phyloP scores from a whole-genome alignment of 2,329 filamentous ascomycete species.

The Endothia cerciana region DNA sequence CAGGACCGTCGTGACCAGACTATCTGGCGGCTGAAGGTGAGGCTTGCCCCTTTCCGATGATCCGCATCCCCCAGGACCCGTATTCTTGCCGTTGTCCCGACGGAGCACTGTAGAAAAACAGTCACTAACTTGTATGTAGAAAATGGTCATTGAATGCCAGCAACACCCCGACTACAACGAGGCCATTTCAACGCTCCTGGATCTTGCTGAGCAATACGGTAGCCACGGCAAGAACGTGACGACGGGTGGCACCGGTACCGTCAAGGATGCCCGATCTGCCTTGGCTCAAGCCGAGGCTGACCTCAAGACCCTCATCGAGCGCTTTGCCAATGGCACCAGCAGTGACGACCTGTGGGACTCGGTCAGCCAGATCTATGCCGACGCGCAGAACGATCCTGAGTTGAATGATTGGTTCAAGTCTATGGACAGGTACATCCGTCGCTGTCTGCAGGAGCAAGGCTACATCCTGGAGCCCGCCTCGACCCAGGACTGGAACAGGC shows the following conservation, averaged over 20 bases:
- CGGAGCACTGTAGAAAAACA: not conserved
- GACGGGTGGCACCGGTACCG: constrained; percentile 66
- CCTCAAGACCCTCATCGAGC: constrained; percentile 85
- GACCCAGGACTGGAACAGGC: constrained; percentile 77
- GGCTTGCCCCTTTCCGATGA: not conserved
- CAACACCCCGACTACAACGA: constrained; percentile 91
- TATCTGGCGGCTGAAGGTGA: constrained; percentile 76
- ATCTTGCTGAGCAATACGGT: constrained; percentile 82
- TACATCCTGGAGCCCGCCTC: constrained; percentile 85
- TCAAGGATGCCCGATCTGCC: constrained; percentile 72
- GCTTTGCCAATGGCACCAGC: constrained; percentile 94
- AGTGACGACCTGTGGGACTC: constrained; percentile 83
- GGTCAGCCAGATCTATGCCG: constrained; percentile 82
- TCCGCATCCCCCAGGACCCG: not conserved
- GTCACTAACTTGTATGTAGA: constrained; percentile 45
- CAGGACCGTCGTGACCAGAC: constrained; percentile 90
- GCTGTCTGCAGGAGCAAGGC: constrained; percentile 84
- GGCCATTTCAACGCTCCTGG: constrained; percentile 86
- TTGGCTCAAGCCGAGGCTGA: constrained; percentile 77
- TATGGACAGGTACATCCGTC: constrained; percentile 77
- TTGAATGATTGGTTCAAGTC: constrained; percentile 88
- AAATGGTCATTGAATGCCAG: constrained; percentile 97
- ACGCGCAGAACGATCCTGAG: constrained; percentile 85
- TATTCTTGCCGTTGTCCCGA: not conserved
- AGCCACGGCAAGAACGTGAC: constrained; percentile 71